Evolutionary conservation across 352 stramenopile genomes (phyloP), one percentile per base, ranked within the genome.

Genomic region (Globisporangium ultimum): DNA sequence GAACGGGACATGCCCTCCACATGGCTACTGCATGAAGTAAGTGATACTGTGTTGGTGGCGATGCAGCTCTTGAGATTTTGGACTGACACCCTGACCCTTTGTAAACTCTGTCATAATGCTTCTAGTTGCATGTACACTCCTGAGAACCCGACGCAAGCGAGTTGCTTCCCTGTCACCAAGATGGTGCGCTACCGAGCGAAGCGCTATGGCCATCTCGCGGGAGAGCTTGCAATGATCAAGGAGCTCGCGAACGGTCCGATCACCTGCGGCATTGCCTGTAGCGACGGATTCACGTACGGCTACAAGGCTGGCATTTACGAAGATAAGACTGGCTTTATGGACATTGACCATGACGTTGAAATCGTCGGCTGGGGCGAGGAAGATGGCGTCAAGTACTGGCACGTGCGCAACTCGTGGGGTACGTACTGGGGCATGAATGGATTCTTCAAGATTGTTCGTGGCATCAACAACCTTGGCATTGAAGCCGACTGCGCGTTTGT

Each of bases 381-480:
- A 41, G 74, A 97, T 55, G 77, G 89, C 61, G 68, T 93, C 61
- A 95, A 97, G 75, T 99, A 98, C 76, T 99, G 96, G 96, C 95
- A 98, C 73, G 79, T 98, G 36, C 92, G 97, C 58, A 98, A 99
- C 87, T 90, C 89, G 64, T 84, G 97, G 93, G 96, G 96, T 41
- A 92, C 75, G 13, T 92, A 91, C 64, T 98, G 95, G 95, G 96
- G 96, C 32, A 96, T 98, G 84, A 96, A 98, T 58, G 97, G 96
- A 38, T 99, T 96, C 66, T 98, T 98, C 74, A 91, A 97, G 64
- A 92, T 99, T 61, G 76, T 95, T 32, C 82, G 88, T 14, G 94
- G 94, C 28, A 88, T 80, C 21, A 97, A 98, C 88, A 96, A 97
- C 61, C 69, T 98, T 9, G 87, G 81, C 5, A 96, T 98, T 32